A percentile compares a stretch with the other conserved stretches of the same genome.
Evolutionary conservation across 2,329 filamentous ascomycete species (phyloP).

Genomic region (Cercospora sp.): DNA sequence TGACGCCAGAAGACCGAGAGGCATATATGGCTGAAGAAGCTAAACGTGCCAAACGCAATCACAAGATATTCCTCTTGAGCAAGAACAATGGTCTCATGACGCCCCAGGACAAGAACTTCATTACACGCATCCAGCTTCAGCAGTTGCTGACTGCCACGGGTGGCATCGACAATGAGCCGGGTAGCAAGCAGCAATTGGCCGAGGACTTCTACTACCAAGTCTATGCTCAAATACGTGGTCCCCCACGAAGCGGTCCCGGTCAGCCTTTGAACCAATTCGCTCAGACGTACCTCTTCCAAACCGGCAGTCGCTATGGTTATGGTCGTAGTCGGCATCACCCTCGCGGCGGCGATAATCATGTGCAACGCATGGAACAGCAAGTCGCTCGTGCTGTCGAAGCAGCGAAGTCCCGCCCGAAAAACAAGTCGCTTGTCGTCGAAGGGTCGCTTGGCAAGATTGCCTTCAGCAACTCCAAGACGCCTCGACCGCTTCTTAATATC

Average conservation of each 20-base stretch:
- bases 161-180: slow-evolving; percentile 71
- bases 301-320: slow-evolving; percentile 76
- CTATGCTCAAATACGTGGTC: slow-evolving; percentile 84
- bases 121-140: slow-evolving; percentile 95
- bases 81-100: slow-evolving; percentile 98
- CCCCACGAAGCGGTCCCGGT: slow-evolving; percentile 84
- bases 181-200: slow-evolving; percentile 74
- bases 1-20: slow-evolving; percentile 81
- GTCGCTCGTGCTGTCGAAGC: slow-evolving; percentile 96
- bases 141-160: slow-evolving; percentile 92
- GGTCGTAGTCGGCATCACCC: slow-evolving; percentile 67
- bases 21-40: slow-evolving; percentile 87
- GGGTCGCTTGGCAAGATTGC: slow-evolving; percentile 97
- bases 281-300: slow-evolving; percentile 96
- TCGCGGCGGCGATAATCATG: slow-evolving; percentile 89
- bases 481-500: slow-evolving; percentile 91
- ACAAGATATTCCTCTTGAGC: slow-evolving; percentile 92
- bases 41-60: slow-evolving; percentile 92
- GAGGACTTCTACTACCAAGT: slow-evolving; percentile 99
- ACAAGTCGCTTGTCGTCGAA: slow-evolving; percentile 93
- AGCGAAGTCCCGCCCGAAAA: slow-evolving; percentile 96
- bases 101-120: slow-evolving; percentile 98
- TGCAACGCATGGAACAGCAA: slow-evolving; percentile 99
- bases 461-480: slow-evolving; percentile 98
- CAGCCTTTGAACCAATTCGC: slow-evolving; percentile 95